These are phyloP conservation scores for Coemansia sp. DNA, from an alignment of 371 early-diverging fungal species.

Conservation along the genomic window DNA sequence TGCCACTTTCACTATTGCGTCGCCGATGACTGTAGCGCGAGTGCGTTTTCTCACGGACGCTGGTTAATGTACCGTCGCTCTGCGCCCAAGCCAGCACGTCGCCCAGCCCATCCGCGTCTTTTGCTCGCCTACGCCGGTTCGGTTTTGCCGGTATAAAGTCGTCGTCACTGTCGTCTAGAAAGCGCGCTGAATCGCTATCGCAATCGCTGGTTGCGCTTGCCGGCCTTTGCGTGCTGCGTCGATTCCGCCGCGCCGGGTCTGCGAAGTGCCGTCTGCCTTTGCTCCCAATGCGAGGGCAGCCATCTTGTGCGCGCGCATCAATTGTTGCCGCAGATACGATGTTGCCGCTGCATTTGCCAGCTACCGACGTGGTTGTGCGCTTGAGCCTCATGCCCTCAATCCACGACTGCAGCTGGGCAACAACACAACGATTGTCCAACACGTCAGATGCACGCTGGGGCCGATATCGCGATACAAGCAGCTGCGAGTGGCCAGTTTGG, in stretches of 20 bases:
- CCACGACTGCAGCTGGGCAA: constrained; percentile 36
- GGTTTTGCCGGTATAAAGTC: constrained; percentile 15
- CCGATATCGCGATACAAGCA: constrained; percentile 31
- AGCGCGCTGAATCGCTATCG: constrained; percentile 5
- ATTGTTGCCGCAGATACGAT: neutral
- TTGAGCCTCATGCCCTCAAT: constrained; percentile 41
- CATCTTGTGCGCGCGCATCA: constrained; percentile 2
- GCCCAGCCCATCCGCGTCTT: constrained; percentile 5
- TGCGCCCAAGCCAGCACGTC: constrained; percentile 37
- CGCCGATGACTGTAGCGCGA: constrained; percentile 11
- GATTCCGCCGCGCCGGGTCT: neutral
- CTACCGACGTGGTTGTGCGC: constrained; percentile 10
- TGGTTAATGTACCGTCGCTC: constrained; percentile 32
- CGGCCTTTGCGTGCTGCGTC: neutral
- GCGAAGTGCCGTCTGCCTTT: neutral
- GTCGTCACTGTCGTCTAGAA: constrained; percentile 3
- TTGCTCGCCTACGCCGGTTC: neutral
- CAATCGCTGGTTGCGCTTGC: neutral
- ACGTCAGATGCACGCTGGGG: constrained; percentile 34
- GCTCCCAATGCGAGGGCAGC: neutral
- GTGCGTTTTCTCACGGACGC: constrained; percentile 22
- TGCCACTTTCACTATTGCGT: constrained; percentile 20
- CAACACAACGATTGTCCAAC: constrained; percentile 27
- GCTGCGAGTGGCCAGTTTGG: constrained; percentile 2
- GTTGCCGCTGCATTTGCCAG: constrained; percentile 8